A percentile compares a stretch with the other conserved stretches of the same genome.
Conservation (phyloP, 306 rosid species). For the Inga oerstediana region DNA sequence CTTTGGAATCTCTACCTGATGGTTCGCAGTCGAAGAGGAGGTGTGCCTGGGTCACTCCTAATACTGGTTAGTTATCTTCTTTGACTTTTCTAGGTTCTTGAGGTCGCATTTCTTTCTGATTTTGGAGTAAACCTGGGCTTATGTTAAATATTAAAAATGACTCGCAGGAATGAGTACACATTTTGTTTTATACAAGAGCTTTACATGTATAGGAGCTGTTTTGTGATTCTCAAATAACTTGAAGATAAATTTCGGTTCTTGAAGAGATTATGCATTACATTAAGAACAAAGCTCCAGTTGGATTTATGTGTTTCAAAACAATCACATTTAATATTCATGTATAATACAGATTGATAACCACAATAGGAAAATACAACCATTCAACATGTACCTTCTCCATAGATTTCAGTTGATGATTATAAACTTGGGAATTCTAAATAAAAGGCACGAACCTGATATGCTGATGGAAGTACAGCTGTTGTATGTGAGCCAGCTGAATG, state of each 20-base stretch:
- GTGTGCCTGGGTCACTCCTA: slow-evolving; percentile 90
- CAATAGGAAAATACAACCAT: slow-evolving; percentile 11
- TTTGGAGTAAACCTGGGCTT: not conserved
- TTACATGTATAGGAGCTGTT: slow-evolving; percentile 23
- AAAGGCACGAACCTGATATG: slow-evolving; percentile 8
- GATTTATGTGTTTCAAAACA: not conserved
- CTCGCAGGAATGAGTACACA: not conserved
- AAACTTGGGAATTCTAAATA: slow-evolving; percentile 18
- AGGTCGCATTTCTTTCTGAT: slow-evolving; percentile 9
- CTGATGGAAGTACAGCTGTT: slow-evolving; percentile 27
- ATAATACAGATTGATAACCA: not conserved
- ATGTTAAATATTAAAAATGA: slow-evolving; percentile 21
- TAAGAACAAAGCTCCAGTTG: not conserved
- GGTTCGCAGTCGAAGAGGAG: slow-evolving; percentile 62
- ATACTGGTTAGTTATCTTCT: slow-evolving; percentile 63
- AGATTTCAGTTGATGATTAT: slow-evolving; percentile 26
- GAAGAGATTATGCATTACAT: slow-evolving; percentile 16
- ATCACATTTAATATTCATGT: slow-evolving; percentile 6
- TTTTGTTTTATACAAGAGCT: not conserved
- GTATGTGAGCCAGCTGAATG: not conserved
- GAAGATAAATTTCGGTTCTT: slow-evolving; percentile 13
- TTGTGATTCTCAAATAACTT: slow-evolving; percentile 10
- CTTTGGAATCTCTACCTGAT: slow-evolving; percentile 61
- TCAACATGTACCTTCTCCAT: not conserved
- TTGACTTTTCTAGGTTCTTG: slow-evolving; percentile 12